Percentiles rank a stretch among this genome's conserved stretches.
These are phyloP conservation scores for Tolypocladium cylindrosporum DNA, from an alignment of 2,329 filamentous ascomycete genomes.

Conservation along the genomic window DNA sequence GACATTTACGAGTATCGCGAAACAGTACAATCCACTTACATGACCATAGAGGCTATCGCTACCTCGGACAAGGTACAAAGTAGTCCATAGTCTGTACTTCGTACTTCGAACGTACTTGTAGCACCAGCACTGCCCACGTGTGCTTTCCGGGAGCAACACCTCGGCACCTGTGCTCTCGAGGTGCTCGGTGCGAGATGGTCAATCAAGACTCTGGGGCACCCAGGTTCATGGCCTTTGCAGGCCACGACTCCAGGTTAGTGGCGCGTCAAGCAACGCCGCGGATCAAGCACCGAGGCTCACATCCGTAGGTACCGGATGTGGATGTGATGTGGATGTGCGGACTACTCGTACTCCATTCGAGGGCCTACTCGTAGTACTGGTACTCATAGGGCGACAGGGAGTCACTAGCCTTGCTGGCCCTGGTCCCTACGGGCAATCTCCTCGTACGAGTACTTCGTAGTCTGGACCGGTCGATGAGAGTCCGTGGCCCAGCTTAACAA, in stretches of 20 bases:
- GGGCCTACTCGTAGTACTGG: too few relatives aligned
- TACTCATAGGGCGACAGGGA: not conserved
- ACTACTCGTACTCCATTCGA: too few relatives aligned
- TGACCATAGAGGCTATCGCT: not conserved
- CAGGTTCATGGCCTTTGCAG: not conserved
- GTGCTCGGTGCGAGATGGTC: too few relatives aligned
- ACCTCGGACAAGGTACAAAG: not conserved
- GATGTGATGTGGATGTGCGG: not conserved
- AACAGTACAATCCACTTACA: not conserved
- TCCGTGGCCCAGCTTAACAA: too few relatives aligned
- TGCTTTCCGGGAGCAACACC: not conserved
- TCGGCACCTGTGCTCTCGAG: too few relatives aligned
- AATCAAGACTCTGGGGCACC: too few relatives aligned
- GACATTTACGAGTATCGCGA: not conserved
- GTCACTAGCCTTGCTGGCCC: too few relatives aligned
- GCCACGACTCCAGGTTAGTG: not conserved
- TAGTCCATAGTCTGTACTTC: too few relatives aligned
- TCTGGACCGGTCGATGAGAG: not conserved
- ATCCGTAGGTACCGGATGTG: not conserved
- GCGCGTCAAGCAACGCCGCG: not conserved
- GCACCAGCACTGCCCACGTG: too few relatives aligned
- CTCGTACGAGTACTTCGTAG: not conserved
- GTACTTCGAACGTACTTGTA: too few relatives aligned
- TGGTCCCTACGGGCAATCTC: not conserved
- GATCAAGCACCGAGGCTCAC: not conserved